phyloP scores from a whole-genome alignment of 1,284 basidiomycete genomes.

The Rhodotorula sp. region DNA sequence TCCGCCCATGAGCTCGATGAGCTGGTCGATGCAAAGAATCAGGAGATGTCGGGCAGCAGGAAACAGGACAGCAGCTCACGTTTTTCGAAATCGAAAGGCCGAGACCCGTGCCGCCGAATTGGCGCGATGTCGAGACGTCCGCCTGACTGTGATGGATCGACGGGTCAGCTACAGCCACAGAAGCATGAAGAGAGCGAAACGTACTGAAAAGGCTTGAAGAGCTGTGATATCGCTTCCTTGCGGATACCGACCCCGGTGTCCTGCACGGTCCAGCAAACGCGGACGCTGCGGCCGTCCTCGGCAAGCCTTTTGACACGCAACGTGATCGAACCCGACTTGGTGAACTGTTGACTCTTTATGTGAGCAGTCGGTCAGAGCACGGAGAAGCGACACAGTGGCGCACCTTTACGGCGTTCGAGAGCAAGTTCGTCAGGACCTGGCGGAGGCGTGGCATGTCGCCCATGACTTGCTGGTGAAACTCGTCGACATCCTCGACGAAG shows the following conservation, averaged over 20 bases:
- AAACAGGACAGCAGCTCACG: conserved; percentile 20
- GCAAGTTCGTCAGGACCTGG: conserved; percentile 45
- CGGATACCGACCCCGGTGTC: conserved; percentile 52
- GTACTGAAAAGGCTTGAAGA: conserved; percentile 52
- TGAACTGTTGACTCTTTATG: conserved; percentile 40
- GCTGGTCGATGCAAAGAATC: not conserved
- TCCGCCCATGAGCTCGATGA: conserved; percentile 41
- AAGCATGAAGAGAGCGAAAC: conserved; percentile 39
- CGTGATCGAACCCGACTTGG: conserved; percentile 48
- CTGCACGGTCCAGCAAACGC: conserved; percentile 48
- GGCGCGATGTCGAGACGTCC: conserved; percentile 36
- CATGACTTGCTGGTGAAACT: conserved; percentile 25
- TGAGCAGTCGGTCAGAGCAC: too few relatives aligned
- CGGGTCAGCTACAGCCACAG: not conserved
- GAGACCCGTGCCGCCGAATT: conserved; percentile 44
- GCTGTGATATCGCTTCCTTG: conserved; percentile 44
- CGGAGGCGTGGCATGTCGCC: conserved; percentile 45
- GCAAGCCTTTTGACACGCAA: conserved; percentile 45
- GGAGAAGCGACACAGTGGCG: too few relatives aligned
- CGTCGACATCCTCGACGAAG: conserved; percentile 46
- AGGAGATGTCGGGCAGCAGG: conserved; percentile 14
- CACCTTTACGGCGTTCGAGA: conserved; percentile 49
- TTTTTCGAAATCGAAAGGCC: conserved; percentile 35
- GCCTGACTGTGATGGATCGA: conserved; percentile 26
- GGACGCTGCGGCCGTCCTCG: conserved; percentile 44